Evolutionary conservation across 176 grass and related monocot species (phyloP).

Genomic region (Poa annua): DNA sequence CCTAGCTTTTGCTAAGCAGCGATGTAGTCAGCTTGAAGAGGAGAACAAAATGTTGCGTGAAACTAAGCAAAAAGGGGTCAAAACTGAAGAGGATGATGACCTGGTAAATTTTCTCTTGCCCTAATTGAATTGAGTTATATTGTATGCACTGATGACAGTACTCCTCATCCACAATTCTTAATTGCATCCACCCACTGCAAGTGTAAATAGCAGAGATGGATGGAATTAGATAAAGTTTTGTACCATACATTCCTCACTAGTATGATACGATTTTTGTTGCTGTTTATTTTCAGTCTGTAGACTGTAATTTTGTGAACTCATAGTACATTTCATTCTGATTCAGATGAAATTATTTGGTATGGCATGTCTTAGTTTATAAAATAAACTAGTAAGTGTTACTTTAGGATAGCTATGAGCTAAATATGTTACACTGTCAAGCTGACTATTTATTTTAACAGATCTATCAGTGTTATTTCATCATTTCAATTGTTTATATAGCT

Average conservation of each 20-base stretch:
- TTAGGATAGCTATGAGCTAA: not conserved
- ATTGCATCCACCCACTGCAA: not conserved
- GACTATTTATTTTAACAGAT: not conserved
- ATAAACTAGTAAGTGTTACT: not conserved
- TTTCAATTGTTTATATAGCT: not conserved
- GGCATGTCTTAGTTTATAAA: not conserved
- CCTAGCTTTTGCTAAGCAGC: slow-evolving; percentile 78
- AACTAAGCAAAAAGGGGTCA: slow-evolving; percentile 67
- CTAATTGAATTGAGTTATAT: not conserved
- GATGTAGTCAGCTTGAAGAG: slow-evolving; percentile 90
- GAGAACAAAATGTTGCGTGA: slow-evolving; percentile 87
- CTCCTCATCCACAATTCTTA: not conserved
- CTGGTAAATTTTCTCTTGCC: slow-evolving; percentile 48
- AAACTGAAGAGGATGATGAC: slow-evolving; percentile 84
- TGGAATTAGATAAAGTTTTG: slow-evolving; percentile 2
- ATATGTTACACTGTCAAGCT: not conserved
- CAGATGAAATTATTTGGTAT: not conserved
- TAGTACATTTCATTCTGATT: not conserved
- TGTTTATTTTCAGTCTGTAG: not conserved
- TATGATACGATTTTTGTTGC: not conserved
- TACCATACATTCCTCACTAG: not conserved
- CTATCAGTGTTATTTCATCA: not conserved
- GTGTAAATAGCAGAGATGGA: not conserved
- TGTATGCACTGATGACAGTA: slow-evolving; percentile 4
- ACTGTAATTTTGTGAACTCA: not conserved